A percentile compares a stretch with the other conserved stretches of the same genome.
These are phyloP conservation scores for Xerocomus spinulosus DNA, from an alignment of 768 basidiomycete species.

Conservation along the genomic window DNA sequence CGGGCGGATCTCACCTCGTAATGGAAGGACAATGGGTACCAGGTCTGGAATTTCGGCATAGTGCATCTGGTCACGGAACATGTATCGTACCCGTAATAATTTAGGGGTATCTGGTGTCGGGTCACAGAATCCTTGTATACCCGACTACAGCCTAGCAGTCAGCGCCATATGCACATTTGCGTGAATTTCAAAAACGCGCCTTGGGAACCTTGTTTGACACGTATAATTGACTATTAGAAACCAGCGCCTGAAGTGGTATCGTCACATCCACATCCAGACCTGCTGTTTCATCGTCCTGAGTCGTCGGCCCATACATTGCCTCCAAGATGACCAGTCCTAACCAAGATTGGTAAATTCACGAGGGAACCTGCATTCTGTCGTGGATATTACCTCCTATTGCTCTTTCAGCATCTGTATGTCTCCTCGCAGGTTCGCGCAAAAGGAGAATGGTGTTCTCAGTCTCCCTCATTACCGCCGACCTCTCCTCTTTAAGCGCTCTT, in stretches of 20 bases:
- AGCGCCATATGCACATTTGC: neutral
- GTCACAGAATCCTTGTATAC: conserved; percentile 86
- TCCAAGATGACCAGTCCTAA: conserved; percentile 73
- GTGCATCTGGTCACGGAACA: conserved; percentile 69
- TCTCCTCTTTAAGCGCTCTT: conserved; percentile 58
- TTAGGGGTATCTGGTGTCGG: conserved; percentile 73
- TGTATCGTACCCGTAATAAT: conserved; percentile 65
- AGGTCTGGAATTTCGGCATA: conserved; percentile 75
- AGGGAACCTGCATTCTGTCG: conserved; percentile 3
- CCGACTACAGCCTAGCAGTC: conserved; percentile 40
- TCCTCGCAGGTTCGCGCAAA: conserved; percentile 63
- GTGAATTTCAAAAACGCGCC: conserved; percentile 34
- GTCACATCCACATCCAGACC: conserved; percentile 73
- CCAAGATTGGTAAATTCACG: conserved; percentile 12
- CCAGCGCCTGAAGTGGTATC: conserved; percentile 74
- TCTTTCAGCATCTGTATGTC: conserved; percentile 59
- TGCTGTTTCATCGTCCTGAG: conserved; percentile 44
- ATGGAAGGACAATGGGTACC: conserved; percentile 64
- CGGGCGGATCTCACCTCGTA: conserved; percentile 54
- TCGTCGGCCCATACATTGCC: conserved; percentile 64
- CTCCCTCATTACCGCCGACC: conserved; percentile 57
- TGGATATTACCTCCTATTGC: conserved; percentile 55
- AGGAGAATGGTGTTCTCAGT: conserved; percentile 58
- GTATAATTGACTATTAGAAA: conserved; percentile 71
- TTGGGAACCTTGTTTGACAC: conserved; percentile 75